phyloP scores from a whole-genome alignment of 768 basidiomycete genomes.

The Tulasnella sp. region DNA sequence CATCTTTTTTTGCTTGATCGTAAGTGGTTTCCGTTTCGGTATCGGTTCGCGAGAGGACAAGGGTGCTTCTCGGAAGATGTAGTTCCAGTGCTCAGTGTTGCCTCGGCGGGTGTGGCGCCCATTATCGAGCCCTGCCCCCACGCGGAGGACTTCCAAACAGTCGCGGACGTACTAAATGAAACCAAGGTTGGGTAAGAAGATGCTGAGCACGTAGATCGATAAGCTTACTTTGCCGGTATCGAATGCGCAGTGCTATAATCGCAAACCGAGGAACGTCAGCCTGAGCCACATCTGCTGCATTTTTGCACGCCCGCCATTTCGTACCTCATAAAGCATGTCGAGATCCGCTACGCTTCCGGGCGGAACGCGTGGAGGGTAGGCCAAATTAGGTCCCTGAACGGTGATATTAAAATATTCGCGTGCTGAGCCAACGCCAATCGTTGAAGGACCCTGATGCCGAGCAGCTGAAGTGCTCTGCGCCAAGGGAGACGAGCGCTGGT shows the following conservation, averaged over 20 bases:
- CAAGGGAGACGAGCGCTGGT: slow-evolving; percentile 30
- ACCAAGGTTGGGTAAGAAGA: slow-evolving; percentile 30
- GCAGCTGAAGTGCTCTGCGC: not conserved
- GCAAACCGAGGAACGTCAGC: not conserved
- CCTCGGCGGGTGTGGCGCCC: slow-evolving; percentile 69
- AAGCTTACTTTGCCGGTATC: slow-evolving; percentile 61
- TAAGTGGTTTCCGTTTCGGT: slow-evolving; percentile 17
- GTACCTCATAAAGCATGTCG: slow-evolving; percentile 41
- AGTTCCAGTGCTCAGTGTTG: slow-evolving; percentile 77
- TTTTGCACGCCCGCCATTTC: not conserved
- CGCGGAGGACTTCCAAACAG: slow-evolving; percentile 89
- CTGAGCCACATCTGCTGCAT: not conserved
- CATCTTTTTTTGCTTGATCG: slow-evolving; percentile 21
- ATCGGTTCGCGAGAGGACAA: slow-evolving; percentile 27
- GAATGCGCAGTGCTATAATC: slow-evolving; percentile 89
- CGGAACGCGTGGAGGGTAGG: slow-evolving; percentile 83
- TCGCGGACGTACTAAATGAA: slow-evolving; percentile 80
- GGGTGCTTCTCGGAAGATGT: slow-evolving; percentile 69
- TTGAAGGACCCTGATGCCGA: slow-evolving; percentile 40
- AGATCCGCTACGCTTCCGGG: slow-evolving; percentile 83
- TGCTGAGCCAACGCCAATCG: slow-evolving; percentile 70
- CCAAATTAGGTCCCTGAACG: slow-evolving; percentile 55
- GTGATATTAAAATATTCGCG: slow-evolving; percentile 74
- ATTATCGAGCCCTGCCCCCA: slow-evolving; percentile 84
- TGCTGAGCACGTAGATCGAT: no score